phyloP scores from a whole-genome alignment of 2,329 filamentous ascomycete species.

The Penicillium sp. region DNA sequence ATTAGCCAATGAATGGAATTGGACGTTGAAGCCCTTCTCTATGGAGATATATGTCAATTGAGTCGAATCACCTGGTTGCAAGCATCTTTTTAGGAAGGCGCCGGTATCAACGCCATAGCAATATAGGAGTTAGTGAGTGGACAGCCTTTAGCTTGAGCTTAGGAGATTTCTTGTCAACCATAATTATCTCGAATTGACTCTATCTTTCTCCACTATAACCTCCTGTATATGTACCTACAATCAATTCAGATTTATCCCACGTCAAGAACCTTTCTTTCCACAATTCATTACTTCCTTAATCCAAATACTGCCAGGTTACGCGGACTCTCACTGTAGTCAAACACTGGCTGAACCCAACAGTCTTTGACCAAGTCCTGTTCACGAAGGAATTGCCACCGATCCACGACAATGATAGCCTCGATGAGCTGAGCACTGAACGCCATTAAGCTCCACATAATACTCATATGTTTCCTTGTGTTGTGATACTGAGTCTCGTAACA shows the following conservation, averaged over 20 bases:
- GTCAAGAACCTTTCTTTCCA: not conserved
- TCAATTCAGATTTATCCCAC: not conserved
- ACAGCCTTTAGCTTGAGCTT: too few relatives aligned
- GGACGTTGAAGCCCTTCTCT: too few relatives aligned
- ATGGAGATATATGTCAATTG: too few relatives aligned
- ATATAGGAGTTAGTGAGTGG: too few relatives aligned
- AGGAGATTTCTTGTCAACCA: too few relatives aligned
- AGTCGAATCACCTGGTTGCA: too few relatives aligned
- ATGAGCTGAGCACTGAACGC: slow-evolving; percentile 90
- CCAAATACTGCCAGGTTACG: slow-evolving; percentile 92
- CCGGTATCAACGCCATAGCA: too few relatives aligned
- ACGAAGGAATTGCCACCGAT: slow-evolving; percentile 81
- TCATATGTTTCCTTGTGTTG: slow-evolving; percentile 73
- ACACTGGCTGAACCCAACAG: slow-evolving; percentile 90
- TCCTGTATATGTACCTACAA: not conserved
- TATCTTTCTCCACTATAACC: too few relatives aligned
- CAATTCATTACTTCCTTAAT: slow-evolving; percentile 61
- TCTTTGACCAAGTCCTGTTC: slow-evolving; percentile 73
- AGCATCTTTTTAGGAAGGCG: too few relatives aligned
- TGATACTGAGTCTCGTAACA: slow-evolving; percentile 66
- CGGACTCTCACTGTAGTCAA: slow-evolving; percentile 82
- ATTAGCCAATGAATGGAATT: too few relatives aligned
- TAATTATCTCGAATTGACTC: too few relatives aligned
- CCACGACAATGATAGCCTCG: slow-evolving; percentile 84
- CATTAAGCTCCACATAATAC: slow-evolving; percentile 91